These are phyloP conservation scores for Huntiella omanensis DNA, from an alignment of 2,329 filamentous ascomycete genomes.

Conservation along the genomic window DNA sequence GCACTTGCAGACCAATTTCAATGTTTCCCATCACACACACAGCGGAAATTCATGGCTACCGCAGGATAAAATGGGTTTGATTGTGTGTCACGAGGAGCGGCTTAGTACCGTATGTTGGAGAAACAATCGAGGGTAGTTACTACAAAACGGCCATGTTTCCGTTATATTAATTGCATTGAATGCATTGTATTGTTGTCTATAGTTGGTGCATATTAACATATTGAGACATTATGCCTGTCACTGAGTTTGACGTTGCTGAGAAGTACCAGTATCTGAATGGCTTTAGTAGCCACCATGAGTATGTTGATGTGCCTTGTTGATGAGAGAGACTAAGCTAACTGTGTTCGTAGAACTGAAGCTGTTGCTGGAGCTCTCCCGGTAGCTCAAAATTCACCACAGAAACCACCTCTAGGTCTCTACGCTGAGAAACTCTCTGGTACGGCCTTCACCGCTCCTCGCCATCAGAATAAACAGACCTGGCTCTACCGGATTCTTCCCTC, in stretches of 20 bases:
- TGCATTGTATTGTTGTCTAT: not conserved
- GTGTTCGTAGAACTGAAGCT: constrained; percentile 46
- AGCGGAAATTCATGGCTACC: too few relatives aligned
- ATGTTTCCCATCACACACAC: too few relatives aligned
- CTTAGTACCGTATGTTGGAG: not conserved
- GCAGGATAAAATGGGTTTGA: too few relatives aligned
- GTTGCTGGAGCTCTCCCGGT: constrained; percentile 54
- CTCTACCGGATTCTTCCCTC: constrained; percentile 51
- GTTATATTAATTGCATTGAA: too few relatives aligned
- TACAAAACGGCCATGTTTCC: too few relatives aligned
- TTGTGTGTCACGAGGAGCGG: too few relatives aligned
- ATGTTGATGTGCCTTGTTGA: constrained; percentile 17
- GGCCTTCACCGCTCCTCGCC: constrained; percentile 49
- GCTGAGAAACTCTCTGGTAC: constrained; percentile 62
- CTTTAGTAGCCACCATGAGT: constrained; percentile 64
- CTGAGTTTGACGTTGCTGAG: constrained; percentile 28
- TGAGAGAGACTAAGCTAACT: not conserved
- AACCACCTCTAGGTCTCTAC: constrained; percentile 60
- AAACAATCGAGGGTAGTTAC: not conserved
- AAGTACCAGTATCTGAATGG: constrained; percentile 62
- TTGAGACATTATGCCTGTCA: constrained; percentile 17
- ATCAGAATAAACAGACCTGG: constrained; percentile 54
- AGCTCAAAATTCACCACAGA: constrained; percentile 66
- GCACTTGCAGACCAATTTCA: too few relatives aligned
- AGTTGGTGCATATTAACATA: not conserved